These are phyloP conservation scores for Pseudomonodictys pantanalensis DNA, from an alignment of 495 filamentous ascomycete genomes.

Conservation along the genomic window DNA sequence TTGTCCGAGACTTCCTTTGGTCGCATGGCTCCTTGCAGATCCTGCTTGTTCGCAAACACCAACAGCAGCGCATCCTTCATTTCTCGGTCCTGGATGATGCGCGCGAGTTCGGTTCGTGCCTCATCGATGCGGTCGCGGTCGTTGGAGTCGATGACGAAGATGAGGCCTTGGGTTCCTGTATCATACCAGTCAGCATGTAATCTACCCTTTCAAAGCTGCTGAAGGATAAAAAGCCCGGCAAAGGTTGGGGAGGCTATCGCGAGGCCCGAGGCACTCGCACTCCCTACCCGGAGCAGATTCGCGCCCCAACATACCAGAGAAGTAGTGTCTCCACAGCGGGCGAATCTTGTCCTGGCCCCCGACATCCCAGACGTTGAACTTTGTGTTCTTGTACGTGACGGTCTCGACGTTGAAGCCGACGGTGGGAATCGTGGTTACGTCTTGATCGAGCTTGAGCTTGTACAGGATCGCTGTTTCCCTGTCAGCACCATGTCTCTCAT, in stretches of 20 bases:
- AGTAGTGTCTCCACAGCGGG: conserved; percentile 97
- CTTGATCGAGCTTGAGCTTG: conserved; percentile 96
- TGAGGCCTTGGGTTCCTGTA: conserved; percentile 89
- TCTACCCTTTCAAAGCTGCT: neutral
- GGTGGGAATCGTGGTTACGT: conserved; percentile 98
- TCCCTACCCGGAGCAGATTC: conserved; percentile 28
- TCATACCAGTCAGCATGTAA: neutral
- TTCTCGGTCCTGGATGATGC: conserved; percentile 95
- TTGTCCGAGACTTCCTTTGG: conserved; percentile 82
- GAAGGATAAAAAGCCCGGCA: neutral
- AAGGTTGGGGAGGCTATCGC: neutral
- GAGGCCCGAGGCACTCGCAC: neutral
- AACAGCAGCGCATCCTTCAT: conserved; percentile 95
- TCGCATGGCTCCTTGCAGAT: conserved; percentile 71
- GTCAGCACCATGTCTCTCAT: conserved; percentile 5
- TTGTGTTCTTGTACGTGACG: conserved; percentile 98
- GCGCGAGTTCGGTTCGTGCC: conserved; percentile 82
- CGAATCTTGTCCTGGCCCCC: conserved; percentile 99
- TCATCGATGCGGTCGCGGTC: conserved; percentile 86
- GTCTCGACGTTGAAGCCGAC: conserved; percentile 99
- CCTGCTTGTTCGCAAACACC: conserved; percentile 98
- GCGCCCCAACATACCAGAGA: conserved; percentile 65
- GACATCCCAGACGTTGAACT: conserved; percentile 99
- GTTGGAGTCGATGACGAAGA: conserved; percentile 94
- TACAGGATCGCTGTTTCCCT: conserved; percentile 80